Conservation (phyloP, 2,329 filamentous ascomycete species). For the Ophiostoma sp. region DNA sequence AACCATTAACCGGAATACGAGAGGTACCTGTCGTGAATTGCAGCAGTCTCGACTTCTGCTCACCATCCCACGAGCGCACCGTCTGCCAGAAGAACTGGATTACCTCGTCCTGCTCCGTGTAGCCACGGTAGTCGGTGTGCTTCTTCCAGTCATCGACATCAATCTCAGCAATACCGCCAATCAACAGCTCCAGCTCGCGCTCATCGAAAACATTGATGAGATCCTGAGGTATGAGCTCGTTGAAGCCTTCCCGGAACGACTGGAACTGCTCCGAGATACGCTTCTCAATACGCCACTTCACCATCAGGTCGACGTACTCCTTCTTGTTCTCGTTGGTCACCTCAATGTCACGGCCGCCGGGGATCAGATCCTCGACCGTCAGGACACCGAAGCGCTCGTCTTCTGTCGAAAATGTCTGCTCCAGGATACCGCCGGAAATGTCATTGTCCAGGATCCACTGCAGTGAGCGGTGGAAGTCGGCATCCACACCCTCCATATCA, state of each 20-base stretch:
- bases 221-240: conserved; percentile 94
- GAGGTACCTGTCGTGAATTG: conserved; percentile 98
- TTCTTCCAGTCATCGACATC: conserved; percentile 99
- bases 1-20: conserved; percentile 97
- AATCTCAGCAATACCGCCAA: conserved; percentile 99
- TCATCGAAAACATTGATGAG: conserved; percentile 99
- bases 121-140: conserved; percentile 97
- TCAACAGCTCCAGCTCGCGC: conserved; percentile 91
- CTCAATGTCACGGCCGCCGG: conserved; percentile 84
- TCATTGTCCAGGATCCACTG: conserved; percentile 99
- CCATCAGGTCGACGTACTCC: conserved; percentile 97
- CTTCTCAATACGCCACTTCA: conserved; percentile 99
- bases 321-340: conserved; percentile 99
- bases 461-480: conserved; percentile 93
- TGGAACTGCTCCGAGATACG: conserved; percentile 98
- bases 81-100: conserved; percentile 99
- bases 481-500: conserved; percentile 99
- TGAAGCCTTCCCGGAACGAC: conserved; percentile 95
- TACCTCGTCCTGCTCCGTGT: conserved; percentile 96
- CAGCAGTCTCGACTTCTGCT: conserved; percentile 93
- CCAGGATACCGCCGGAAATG: conserved; percentile 85
- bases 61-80: conserved; percentile 93
- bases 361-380: conserved; percentile 90
- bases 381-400: conserved; percentile 96
- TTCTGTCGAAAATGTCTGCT: conserved; percentile 95